A percentile compares a stretch with the other conserved stretches of the same genome.
Conservation (phyloP, 805 yeast genomes). For the Nakazawaea pomicola region DNA sequence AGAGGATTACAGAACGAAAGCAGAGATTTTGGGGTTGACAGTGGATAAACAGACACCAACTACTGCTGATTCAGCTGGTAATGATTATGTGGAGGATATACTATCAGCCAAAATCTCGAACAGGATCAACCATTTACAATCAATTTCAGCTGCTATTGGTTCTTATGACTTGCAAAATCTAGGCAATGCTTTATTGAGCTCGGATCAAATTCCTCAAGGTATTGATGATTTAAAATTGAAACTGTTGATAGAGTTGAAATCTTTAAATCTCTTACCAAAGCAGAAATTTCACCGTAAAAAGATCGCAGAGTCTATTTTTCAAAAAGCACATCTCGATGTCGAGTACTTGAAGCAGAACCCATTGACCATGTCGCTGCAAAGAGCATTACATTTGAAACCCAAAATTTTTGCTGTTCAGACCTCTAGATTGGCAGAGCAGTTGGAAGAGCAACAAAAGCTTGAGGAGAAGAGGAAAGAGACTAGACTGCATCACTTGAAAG, state of each 20-base stretch:
- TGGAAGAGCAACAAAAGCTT: constrained; percentile 64
- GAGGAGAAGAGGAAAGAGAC: constrained; percentile 52
- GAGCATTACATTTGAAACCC: constrained; percentile 63
- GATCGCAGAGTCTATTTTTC: constrained; percentile 47
- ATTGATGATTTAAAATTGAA: constrained; percentile 58
- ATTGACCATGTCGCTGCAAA: constrained; percentile 58
- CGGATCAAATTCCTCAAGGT: constrained; percentile 39
- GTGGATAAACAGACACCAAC: constrained; percentile 26
- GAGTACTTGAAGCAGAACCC: constrained; percentile 49
- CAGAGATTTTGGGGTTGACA: constrained; percentile 34
- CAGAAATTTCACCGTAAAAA: constrained; percentile 68
- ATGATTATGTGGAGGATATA: constrained; percentile 43
- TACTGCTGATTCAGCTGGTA: constrained; percentile 42
- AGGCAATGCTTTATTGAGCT: constrained; percentile 31
- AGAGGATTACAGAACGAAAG: constrained; percentile 30
- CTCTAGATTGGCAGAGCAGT: constrained; percentile 67
- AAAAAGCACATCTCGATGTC: constrained; percentile 51
- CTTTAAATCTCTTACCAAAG: constrained; percentile 57
- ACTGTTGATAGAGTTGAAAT: constrained; percentile 65
- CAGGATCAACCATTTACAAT: constrained; percentile 58
- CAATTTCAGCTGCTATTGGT: constrained; percentile 66
- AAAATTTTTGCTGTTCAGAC: constrained; percentile 72
- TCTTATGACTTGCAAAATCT: constrained; percentile 36
- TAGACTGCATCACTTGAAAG: constrained; percentile 44
- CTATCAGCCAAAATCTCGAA: constrained; percentile 49